Conservation (phyloP, 768 basidiomycete species). For the Amanita jacksonii region DNA sequence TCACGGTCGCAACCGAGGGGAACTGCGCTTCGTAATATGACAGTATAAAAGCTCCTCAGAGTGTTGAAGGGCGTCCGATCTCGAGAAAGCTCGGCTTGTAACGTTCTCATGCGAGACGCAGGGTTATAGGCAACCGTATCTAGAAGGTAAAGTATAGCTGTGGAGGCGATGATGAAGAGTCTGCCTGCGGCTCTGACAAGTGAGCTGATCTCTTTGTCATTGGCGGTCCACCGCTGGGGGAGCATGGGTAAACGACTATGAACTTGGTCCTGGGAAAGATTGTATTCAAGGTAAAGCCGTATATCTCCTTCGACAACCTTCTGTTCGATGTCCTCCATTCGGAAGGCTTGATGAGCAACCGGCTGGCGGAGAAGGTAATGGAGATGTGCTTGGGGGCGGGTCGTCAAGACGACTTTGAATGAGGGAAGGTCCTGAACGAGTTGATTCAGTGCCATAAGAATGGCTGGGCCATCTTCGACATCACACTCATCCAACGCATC, state of each 20-base stretch:
- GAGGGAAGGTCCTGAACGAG: not conserved
- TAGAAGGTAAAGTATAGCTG: not conserved
- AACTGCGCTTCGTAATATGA: too few species aligned
- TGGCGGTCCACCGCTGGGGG: not conserved
- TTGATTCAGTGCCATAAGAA: too few species aligned
- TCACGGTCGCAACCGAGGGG: too few species aligned
- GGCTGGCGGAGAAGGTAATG: not conserved
- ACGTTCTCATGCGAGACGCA: not conserved
- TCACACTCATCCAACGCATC: conserved; percentile 1
- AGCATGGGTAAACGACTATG: too few species aligned
- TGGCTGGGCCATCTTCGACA: too few species aligned
- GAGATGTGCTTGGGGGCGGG: not conserved
- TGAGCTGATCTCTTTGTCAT: not conserved
- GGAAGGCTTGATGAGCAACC: too few species aligned
- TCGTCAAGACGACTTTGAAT: too few species aligned
- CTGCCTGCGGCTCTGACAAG: not conserved
- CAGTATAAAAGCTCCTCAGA: too few species aligned
- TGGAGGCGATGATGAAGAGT: not conserved
- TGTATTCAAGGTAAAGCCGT: not conserved
- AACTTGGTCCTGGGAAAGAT: not conserved
- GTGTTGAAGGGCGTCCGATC: too few species aligned
- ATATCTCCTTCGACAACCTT: not conserved
- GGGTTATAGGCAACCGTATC: not conserved
- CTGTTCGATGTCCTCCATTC: too few species aligned
- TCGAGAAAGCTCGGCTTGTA: too few species aligned